phyloP scores from a whole-genome alignment of 148 eudicot species.

The Rhododendron mucronatum region DNA sequence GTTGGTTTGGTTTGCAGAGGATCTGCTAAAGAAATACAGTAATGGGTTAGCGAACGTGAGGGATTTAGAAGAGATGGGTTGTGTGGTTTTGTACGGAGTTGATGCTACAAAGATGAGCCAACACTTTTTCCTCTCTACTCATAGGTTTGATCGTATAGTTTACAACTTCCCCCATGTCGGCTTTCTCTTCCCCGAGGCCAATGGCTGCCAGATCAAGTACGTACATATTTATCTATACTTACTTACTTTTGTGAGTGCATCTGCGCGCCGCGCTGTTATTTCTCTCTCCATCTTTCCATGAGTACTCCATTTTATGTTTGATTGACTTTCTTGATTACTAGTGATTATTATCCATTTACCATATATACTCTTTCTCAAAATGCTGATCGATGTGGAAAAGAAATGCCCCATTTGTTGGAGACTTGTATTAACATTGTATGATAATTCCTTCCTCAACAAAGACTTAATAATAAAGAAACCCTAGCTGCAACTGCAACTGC shows the following conservation, averaged over 20 bases:
- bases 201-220: slow-evolving; percentile 33
- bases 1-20: slow-evolving; percentile 6
- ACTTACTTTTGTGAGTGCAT: too few species aligned
- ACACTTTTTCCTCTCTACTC: slow-evolving; percentile 24
- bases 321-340: not conserved
- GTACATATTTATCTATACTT: not conserved
- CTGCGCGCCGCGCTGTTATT: not conserved
- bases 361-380: not conserved
- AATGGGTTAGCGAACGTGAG: slow-evolving; percentile 22
- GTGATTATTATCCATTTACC: not conserved
- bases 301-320: not conserved
- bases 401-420: not conserved
- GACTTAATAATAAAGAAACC: not conserved
- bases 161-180: slow-evolving; percentile 42
- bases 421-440: not conserved
- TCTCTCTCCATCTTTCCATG: not conserved
- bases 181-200: slow-evolving; percentile 24
- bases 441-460: not conserved
- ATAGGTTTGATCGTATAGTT: slow-evolving; percentile 31
- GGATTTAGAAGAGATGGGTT: slow-evolving; percentile 27
- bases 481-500: not conserved
- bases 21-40: slow-evolving; percentile 21
- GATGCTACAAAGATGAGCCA: slow-evolving; percentile 30
- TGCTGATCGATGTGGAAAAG: not conserved
- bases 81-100: slow-evolving; percentile 20